A percentile compares a stretch with the other conserved stretches of the same genome.
phyloP scores from a whole-genome alignment of 805 yeast genomes.

The Kluyveromyces aestuarii region DNA sequence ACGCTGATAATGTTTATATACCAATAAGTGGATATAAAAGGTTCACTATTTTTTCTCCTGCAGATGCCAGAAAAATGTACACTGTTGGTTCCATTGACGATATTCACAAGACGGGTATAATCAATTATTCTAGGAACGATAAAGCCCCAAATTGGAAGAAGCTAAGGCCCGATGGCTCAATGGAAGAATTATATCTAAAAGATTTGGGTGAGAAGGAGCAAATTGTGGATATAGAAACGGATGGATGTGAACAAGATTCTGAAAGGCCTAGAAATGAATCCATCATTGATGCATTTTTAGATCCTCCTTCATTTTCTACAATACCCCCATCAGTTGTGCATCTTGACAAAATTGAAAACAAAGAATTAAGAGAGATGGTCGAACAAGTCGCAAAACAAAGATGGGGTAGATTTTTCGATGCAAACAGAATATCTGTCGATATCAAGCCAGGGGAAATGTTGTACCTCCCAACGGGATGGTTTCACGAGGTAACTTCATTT shows the following conservation, averaged over 20 bases:
- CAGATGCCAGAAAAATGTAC: constrained; percentile 46
- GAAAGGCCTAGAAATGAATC: not conserved
- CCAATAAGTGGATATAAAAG: constrained; percentile 52
- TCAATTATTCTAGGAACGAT: constrained; percentile 48
- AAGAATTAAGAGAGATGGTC: constrained; percentile 21
- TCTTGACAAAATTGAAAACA: constrained; percentile 40
- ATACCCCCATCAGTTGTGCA: constrained; percentile 60
- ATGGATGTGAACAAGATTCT: not conserved
- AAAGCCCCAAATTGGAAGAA: constrained; percentile 57
- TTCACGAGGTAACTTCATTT: constrained; percentile 68
- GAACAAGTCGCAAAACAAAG: constrained; percentile 29
- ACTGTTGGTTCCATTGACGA: constrained; percentile 55
- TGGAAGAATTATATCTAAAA: constrained; percentile 38
- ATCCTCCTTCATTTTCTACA: constrained; percentile 62
- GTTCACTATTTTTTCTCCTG: constrained; percentile 59
- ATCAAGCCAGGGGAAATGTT: constrained; percentile 57
- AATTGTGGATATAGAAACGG: not conserved
- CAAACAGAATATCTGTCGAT: constrained; percentile 37
- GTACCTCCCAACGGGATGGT: constrained; percentile 73
- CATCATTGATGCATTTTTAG: constrained; percentile 13
- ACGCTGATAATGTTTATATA: constrained; percentile 66
- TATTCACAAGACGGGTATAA: constrained; percentile 53
- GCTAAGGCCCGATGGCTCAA: constrained; percentile 54
- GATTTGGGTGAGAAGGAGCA: constrained; percentile 29
- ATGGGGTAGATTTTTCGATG: constrained; percentile 41